Percentiles rank a stretch among this genome's conserved stretches.
These are phyloP conservation scores for Picea sitchensis DNA, from an alignment of 75 land plant genomes.

Conservation along the genomic window DNA sequence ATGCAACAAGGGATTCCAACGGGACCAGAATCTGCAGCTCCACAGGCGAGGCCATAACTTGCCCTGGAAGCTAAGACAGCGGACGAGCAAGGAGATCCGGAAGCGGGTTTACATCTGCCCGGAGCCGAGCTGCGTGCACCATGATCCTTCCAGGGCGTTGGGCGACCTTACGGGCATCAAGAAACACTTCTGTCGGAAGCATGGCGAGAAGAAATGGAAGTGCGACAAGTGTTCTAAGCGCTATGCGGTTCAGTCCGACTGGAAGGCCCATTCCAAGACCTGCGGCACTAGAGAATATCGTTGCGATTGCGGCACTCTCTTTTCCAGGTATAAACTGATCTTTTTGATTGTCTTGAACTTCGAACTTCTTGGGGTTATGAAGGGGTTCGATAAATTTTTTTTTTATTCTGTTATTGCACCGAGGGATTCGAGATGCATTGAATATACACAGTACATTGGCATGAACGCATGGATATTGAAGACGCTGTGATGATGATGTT, in stretches of 20 bases:
- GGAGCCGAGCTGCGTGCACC: constrained; percentile 76
- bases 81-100: constrained; percentile 64
- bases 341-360: no score
- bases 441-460: no score
- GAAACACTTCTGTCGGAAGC: constrained; percentile 81
- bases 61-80: constrained; percentile 89
- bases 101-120: constrained; percentile 90
- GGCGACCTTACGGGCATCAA: constrained; percentile 93
- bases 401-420: no score
- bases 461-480: neutral
- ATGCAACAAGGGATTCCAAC: constrained; percentile 76
- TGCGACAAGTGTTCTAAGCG: constrained; percentile 81
- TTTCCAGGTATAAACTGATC: constrained; percentile 51
- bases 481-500: neutral
- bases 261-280: constrained; percentile 89
- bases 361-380: no score
- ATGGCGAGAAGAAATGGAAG: constrained; percentile 73
- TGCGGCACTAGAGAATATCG: constrained; percentile 91
- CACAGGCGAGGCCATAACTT: constrained; percentile 90
- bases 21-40: constrained; percentile 93
- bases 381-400: no score
- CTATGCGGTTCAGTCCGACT: constrained; percentile 90
- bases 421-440: no score
- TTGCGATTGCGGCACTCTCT: constrained; percentile 83
- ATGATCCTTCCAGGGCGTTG: constrained; percentile 80